Percentiles rank a stretch among this genome's conserved stretches.
phyloP scores from a whole-genome alignment of 2,329 filamentous ascomycete genomes.

The Pseudogymnoascus sp. region DNA sequence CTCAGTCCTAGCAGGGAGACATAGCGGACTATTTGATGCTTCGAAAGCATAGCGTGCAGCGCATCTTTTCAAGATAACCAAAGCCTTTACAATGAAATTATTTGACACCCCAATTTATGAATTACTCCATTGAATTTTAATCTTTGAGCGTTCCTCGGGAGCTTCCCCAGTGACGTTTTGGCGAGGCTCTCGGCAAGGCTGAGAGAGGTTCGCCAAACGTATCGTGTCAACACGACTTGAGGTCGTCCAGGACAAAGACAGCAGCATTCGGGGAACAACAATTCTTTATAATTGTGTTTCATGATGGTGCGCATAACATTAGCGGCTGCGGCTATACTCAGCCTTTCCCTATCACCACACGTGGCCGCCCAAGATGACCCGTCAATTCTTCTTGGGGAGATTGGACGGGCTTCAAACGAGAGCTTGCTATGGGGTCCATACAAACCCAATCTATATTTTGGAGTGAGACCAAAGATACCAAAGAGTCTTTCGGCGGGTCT shows the following conservation, averaged over 20 bases:
- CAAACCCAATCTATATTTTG: constrained; percentile 89
- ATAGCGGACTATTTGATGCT: not conserved
- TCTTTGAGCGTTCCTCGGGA: not conserved
- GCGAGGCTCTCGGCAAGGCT: not conserved
- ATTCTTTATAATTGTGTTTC: constrained; percentile 8
- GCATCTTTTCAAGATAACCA: not conserved
- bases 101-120: not conserved
- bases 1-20: constrained; percentile 46
- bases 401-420: constrained; percentile 53
- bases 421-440: constrained; percentile 95
- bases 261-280: not conserved
- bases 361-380: constrained; percentile 21
- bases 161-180: not conserved
- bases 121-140: not conserved
- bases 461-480: constrained; percentile 71
- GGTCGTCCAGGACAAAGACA: not conserved
- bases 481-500: constrained; percentile 75
- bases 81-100: not conserved
- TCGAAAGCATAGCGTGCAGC: not conserved
- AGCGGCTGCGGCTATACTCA: not conserved
- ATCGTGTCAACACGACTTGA: constrained; percentile 1
- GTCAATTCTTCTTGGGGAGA: constrained; percentile 27
- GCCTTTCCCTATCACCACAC: not conserved
- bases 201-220: not conserved
- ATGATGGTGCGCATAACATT: constrained; percentile 5